Percentiles rank a stretch among this genome's conserved stretches.
Conservation (phyloP, 306 rosid genomes). For the Quercus berberidifolia region DNA sequence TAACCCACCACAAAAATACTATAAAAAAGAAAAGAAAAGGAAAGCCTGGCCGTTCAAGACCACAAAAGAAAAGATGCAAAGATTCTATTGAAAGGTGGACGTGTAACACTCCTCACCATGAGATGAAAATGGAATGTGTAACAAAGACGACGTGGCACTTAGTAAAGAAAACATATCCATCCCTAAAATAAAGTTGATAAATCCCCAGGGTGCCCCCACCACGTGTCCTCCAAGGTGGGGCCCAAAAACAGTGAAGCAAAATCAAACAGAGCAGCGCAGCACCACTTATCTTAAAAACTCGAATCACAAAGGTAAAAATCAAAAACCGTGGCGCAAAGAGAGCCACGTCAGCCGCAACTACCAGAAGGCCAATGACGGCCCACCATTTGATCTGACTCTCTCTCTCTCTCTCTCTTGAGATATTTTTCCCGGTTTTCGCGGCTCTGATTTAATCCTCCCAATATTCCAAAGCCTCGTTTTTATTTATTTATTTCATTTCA, state of each 20-base stretch:
- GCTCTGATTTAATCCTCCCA: conserved; percentile 24
- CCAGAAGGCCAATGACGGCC: conserved; percentile 27
- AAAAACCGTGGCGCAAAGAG: conserved; percentile 20
- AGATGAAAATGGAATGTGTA: conserved; percentile 1
- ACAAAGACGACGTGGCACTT: not conserved
- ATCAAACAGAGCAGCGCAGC: not conserved
- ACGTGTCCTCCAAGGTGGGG: conserved; percentile 20
- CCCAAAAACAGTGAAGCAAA: conserved; percentile 5
- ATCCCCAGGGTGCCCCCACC: not conserved
- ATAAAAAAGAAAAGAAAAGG: not conserved
- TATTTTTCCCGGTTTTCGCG: conserved; percentile 36
- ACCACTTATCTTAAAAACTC: not conserved
- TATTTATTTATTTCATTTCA: conserved; percentile 12
- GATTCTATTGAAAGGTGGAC: conserved; percentile 5
- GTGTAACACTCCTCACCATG: conserved; percentile 34
- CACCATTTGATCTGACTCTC: conserved; percentile 33
- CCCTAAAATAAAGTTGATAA: not conserved
- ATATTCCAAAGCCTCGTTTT: conserved; percentile 6
- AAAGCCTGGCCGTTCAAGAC: not conserved
- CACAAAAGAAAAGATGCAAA: not conserved
- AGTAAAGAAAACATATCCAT: conserved; percentile 32
- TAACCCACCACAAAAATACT: no score
- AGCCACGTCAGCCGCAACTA: conserved; percentile 33
- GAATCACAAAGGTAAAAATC: conserved; percentile 2
- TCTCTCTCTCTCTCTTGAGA: conserved; percentile 13